A percentile compares a stretch with the other conserved stretches of the same genome.
These are phyloP conservation scores for Cinnamomum chago DNA, from an alignment of 164 flowering plant species.

Conservation along the genomic window DNA sequence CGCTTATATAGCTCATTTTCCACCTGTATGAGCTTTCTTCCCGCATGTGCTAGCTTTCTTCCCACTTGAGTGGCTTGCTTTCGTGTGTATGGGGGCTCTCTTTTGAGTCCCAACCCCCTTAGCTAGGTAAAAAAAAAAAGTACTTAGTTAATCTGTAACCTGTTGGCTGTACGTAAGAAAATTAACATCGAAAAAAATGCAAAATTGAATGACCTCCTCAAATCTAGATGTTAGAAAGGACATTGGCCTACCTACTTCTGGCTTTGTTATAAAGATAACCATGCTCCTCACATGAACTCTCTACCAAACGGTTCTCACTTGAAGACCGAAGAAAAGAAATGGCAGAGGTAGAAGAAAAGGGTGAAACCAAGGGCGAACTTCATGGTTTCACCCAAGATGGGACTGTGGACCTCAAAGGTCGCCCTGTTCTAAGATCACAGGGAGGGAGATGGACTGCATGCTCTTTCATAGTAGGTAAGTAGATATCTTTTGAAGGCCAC, in stretches of 20 bases:
- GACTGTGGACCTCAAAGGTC: conserved; percentile 56
- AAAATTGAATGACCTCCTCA: not conserved
- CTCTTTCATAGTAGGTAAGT: conserved; percentile 59
- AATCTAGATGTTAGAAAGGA: not conserved
- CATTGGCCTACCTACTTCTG: not conserved
- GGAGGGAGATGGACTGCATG: conserved; percentile 69
- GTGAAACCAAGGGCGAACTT: conserved; percentile 15
- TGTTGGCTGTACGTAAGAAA: not conserved
- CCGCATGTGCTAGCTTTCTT: too few relatives aligned
- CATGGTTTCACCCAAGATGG: conserved; percentile 64
- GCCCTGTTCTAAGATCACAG: conserved; percentile 43
- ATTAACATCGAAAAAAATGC: too few relatives aligned
- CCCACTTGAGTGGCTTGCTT: too few relatives aligned
- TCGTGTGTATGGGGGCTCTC: too few relatives aligned
- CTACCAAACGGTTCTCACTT: not conserved
- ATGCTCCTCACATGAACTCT: conserved; percentile 9
- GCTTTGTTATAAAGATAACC: not conserved
- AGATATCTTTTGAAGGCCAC: too few relatives aligned
- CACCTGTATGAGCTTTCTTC: not conserved
- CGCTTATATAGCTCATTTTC: too few relatives aligned
- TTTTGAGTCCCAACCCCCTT: too few relatives aligned
- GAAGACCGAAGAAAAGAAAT: not conserved
- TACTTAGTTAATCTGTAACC: not conserved
- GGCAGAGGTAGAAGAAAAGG: conserved; percentile 36
- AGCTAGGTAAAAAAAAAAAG: not conserved